These are phyloP conservation scores for Oryza glumipatula DNA, from an alignment of 176 grass and related monocot species.

Conservation along the genomic window DNA sequence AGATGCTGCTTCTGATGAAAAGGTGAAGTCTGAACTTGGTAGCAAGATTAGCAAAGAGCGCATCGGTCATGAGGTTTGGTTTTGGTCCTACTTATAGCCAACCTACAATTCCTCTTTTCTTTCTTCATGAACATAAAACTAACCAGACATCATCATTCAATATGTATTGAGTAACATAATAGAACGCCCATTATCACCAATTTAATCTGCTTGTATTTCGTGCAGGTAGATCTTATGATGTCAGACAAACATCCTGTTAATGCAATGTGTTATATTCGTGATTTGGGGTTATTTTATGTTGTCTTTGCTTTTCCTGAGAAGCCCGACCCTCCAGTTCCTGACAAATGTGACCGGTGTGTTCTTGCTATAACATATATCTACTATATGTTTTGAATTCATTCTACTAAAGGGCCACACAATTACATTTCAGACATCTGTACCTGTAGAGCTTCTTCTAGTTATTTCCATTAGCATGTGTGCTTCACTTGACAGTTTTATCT, in stretches of 20 bases:
- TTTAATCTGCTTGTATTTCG: conserved; percentile 41
- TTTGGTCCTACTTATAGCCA: background rate
- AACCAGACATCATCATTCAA: background rate
- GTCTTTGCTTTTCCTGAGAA: conserved; percentile 86
- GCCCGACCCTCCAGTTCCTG: conserved; percentile 47
- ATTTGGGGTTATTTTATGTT: conserved; percentile 79
- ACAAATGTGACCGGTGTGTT: conserved; percentile 74
- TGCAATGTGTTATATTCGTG: conserved; percentile 70
- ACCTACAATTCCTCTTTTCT: background rate
- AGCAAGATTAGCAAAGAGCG: conserved; percentile 93
- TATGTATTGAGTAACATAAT: conserved; percentile 19
- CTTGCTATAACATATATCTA: conserved; percentile 28
- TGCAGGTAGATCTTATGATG: conserved; percentile 96
- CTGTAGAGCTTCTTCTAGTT: conserved; percentile 11
- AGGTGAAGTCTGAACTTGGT: conserved; percentile 78
- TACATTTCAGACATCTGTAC: conserved; percentile 18
- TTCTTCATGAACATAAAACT: conserved; percentile 16
- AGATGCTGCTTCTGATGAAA: conserved; percentile 81
- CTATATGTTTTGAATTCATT: background rate
- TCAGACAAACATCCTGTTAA: conserved; percentile 74
- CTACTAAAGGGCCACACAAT: background rate
- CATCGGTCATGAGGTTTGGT: conserved; percentile 90
- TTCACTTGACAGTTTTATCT: conserved; percentile 18
- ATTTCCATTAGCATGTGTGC: conserved; percentile 7
- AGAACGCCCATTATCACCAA: conserved; percentile 19